Evolutionary conservation across 495 filamentous ascomycete species (phyloP).

Genomic region (Xylaria palmicola): DNA sequence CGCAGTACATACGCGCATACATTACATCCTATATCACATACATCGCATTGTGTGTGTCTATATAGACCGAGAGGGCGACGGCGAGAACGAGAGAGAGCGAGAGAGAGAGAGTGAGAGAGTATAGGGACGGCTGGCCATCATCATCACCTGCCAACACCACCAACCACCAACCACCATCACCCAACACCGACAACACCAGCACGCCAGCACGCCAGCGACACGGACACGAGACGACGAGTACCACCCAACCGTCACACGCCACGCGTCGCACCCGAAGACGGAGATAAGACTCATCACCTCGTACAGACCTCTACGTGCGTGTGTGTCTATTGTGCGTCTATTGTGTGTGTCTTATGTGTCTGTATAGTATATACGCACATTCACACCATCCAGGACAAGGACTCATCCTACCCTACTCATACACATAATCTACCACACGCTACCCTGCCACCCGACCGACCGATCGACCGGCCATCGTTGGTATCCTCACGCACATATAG

Average conservation of each 20-base stretch:
- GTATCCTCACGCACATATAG: too few relatives aligned
- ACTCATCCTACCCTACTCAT: not conserved
- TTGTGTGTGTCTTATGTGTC: not conserved
- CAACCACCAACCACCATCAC: not conserved
- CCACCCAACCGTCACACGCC: slow-evolving; percentile 14
- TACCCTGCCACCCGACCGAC: too few relatives aligned
- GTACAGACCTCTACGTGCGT: not conserved
- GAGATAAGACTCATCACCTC: not conserved
- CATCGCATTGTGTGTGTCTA: too few relatives aligned
- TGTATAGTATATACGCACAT: not conserved
- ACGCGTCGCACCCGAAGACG: slow-evolving; percentile 11
- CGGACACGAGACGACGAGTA: not conserved
- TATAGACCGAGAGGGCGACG: too few relatives aligned
- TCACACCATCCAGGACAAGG: not conserved
- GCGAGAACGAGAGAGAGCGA: too few relatives aligned
- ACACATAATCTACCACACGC: too few relatives aligned
- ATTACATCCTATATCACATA: too few relatives aligned
- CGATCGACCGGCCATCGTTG: too few relatives aligned
- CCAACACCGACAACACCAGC: not conserved
- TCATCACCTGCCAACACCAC: slow-evolving; percentile 7
- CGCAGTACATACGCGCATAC: too few relatives aligned
- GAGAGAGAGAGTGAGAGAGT: too few relatives aligned
- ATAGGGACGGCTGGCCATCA: too few relatives aligned
- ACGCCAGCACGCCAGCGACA: not conserved
- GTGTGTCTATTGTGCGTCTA: not conserved